Evolutionary conservation across 495 filamentous ascomycete species (phyloP), one percentile per base, ranked within the genome.

Genomic region (Choiromyces venosus): DNA sequence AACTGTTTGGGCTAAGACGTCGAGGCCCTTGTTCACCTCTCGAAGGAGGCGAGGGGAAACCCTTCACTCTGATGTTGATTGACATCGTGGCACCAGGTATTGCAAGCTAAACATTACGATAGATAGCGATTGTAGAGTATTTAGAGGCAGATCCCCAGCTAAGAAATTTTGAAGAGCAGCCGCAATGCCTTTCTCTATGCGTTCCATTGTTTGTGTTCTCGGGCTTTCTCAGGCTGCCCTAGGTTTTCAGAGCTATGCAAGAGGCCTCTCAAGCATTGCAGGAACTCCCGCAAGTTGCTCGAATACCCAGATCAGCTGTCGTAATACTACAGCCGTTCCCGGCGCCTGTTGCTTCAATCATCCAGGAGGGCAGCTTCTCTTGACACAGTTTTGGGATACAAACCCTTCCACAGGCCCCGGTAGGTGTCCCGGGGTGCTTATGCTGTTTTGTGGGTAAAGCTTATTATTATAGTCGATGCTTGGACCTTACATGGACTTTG

Each of bases 401-500:
- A 83, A 87, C 76, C 89, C 89, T 40, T 84, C 89, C n/a, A 86
- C 89, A 14, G 91, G 90, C 9, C n/a, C 9, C 10, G 52, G 52
- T 56, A 29, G 10, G 52, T 29, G n/a, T 29, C 1, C n/a, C 3
- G 10, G n/a, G n/a, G n/a, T 29, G 52, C n/a, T 14, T 25, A 12
- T 14, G 8, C 2, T 9, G n/a, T 29, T 14, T 29, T 29, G 1
- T 2, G 19, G 3, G 16, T 42, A 14, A 44, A 65, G 25, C 46
- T 70, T 37, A 36, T 39, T 65, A 37, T 39, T 39, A 37, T 90
- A 25, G 86, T 86, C 42, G 87, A 94, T 78, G 89, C 88, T 65
- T 97, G 92, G 93, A 95, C 92, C 2, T 85, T 97, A 33, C 93
- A 96, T 78, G 93, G 93, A n/a, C 85, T 97, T 39, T 96, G 93